These are phyloP conservation scores for Galerina sulciceps DNA, from an alignment of 768 basidiomycete species.

Conservation along the genomic window DNA sequence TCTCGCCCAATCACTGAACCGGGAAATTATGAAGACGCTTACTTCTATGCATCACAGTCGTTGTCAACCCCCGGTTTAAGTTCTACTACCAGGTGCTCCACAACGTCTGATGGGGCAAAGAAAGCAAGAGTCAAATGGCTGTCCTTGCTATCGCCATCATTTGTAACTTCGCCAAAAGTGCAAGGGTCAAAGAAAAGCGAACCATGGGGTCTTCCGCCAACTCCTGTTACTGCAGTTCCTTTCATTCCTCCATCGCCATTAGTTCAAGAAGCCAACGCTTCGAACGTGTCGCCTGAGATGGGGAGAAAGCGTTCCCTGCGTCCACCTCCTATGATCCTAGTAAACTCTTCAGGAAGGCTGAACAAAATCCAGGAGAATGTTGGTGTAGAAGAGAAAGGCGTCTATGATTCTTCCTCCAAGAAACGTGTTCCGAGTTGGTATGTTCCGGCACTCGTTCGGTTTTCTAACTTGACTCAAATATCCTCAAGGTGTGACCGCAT, in stretches of 20 bases:
- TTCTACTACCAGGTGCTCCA: constrained; percentile 11
- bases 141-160: constrained; percentile 24
- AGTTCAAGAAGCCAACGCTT: neutral
- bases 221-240: constrained; percentile 8
- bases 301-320: constrained; percentile 20
- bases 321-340: constrained; percentile 33
- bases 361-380: constrained; percentile 33
- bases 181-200: constrained; percentile 11
- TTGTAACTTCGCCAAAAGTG: constrained; percentile 10
- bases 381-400: constrained; percentile 55
- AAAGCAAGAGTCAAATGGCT: constrained; percentile 23
- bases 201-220: neutral
- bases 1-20: constrained; percentile 20
- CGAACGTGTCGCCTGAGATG: neutral
- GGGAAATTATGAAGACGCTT: constrained; percentile 11
- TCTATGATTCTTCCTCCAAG: constrained; percentile 83
- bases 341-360: constrained; percentile 31
- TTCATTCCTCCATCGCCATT: constrained; percentile 1
- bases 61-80: constrained; percentile 6
- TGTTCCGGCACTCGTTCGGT: constrained; percentile 22
- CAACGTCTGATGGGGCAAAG: constrained; percentile 8
- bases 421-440: constrained; percentile 86
- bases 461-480: neutral
- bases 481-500: constrained; percentile 81
- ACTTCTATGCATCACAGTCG: constrained; percentile 11